Conservation (phyloP, 306 rosid species). For the Vigna mungo region DNA sequence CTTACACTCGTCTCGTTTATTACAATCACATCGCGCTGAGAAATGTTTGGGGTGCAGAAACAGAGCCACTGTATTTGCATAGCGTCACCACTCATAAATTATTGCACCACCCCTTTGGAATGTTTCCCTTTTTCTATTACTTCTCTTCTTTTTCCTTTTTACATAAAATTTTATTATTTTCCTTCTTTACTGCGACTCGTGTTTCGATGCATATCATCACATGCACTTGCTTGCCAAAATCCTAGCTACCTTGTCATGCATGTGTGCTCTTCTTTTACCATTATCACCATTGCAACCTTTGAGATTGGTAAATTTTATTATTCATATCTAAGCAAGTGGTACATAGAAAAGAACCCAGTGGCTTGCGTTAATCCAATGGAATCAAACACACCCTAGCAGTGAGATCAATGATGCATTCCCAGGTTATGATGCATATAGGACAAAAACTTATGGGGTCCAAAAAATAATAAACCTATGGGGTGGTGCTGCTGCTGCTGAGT, state of each 20-base stretch:
- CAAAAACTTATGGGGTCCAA: background rate
- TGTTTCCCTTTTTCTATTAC: slow-evolving; percentile 46
- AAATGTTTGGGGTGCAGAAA: slow-evolving; percentile 34
- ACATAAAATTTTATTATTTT: slow-evolving; percentile 28
- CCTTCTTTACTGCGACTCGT: slow-evolving; percentile 56
- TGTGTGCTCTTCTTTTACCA: slow-evolving; percentile 17
- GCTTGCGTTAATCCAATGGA: slow-evolving; percentile 19
- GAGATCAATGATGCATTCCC: slow-evolving; percentile 13
- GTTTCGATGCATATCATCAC: slow-evolving; percentile 81
- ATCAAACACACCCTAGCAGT: background rate
- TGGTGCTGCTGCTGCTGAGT: too few relatives aligned
- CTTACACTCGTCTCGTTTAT: too few relatives aligned
- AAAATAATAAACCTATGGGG: background rate
- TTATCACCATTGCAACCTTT: slow-evolving; percentile 14
- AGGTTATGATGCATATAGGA: background rate
- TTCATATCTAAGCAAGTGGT: slow-evolving; percentile 6
- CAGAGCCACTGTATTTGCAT: slow-evolving; percentile 59
- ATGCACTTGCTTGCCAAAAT: slow-evolving; percentile 61
- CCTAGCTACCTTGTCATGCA: slow-evolving; percentile 40
- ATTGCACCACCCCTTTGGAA: slow-evolving; percentile 66
- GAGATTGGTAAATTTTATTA: background rate
- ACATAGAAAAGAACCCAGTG: background rate
- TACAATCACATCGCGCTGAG: too few relatives aligned
- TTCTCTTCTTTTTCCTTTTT: background rate
- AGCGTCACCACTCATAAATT: slow-evolving; percentile 67